Base-by-base conservation (phyloP, 1,139 yeast species). In the Lodderomyces pseudojiufengensis region DNA sequence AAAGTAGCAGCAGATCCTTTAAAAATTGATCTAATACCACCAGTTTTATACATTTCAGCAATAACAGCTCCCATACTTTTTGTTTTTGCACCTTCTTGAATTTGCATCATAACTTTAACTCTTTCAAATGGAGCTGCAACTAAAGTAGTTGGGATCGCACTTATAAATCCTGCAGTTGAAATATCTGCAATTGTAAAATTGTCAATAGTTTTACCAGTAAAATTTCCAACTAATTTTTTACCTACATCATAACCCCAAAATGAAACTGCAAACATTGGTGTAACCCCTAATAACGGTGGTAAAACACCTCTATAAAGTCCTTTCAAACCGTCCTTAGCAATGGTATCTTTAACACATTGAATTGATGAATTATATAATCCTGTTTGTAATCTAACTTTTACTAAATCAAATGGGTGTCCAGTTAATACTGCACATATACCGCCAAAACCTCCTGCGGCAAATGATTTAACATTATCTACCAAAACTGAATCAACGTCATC, bases 211-310 rank as follows among this genome's bases (percentile, higher is more conserved):
- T 62, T 61, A 1, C 76, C 73, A 5, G 73, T 61, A 35, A 57
- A 54, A 5, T 64, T 49, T 1, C 71, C 48, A 3, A 90, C 95
- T 9, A 90, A 42, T 45, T 78, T 77, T 63, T 88, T 88, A 44
- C 97, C 97, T 38, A 87, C 70, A 54, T 88, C 97, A 63, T 92
- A 92, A 55, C 97, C 97, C 97, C 97, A 90, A 69, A 92, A 92
- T 2, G 95, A 85, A 24, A 92, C 94, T 9, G 97, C 97, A 68
- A 92, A 92, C 87, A 92, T 92, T 27, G 98, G 98, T 0, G 97
- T 92, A 21, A 92, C 97, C 23, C 98, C 98, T 21, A 85, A 60
- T 36, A 92, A 67, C 5, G 98, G 98, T 9, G 95, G 95, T 24
- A 81, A 70, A 21, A 86, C 95, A 40, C 95, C 95, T 50, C 92